Evolutionary conservation across 2,329 filamentous ascomycete genomes (phyloP).

Genomic region (Aspergillus flavus): DNA sequence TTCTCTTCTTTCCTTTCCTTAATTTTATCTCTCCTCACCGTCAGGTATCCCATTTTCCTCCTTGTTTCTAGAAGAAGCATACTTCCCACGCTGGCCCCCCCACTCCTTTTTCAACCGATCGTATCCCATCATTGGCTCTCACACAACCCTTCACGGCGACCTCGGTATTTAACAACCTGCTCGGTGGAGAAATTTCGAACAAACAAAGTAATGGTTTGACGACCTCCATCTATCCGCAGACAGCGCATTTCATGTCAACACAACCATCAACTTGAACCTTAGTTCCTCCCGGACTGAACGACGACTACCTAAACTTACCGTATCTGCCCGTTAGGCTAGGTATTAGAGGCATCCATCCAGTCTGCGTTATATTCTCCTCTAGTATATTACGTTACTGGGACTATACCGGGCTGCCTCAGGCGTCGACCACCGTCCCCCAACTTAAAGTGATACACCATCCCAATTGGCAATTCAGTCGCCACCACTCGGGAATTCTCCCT

Average conservation of each 20-base stretch:
- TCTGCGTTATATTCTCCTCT: constrained; percentile 3
- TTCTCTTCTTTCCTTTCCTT: constrained; percentile 8
- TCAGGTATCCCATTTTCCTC: neutral
- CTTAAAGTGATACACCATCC: constrained; percentile 4
- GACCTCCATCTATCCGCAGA: neutral
- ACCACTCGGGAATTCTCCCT: constrained; percentile 10
- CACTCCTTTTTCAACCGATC: constrained; percentile 3
- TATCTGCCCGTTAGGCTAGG: neutral
- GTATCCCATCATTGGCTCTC: neutral
- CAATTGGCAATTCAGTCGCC: constrained; percentile 13
- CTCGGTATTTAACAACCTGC: neutral
- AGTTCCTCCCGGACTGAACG: neutral
- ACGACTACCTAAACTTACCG: neutral
- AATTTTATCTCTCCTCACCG: neutral
- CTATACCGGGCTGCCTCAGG: neutral
- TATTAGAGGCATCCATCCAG: neutral
- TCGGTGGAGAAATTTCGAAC: neutral
- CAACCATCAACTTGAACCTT: neutral
- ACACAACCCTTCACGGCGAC: neutral
- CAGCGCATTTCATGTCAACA: neutral
- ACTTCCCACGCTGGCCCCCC: neutral
- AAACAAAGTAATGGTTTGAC: neutral
- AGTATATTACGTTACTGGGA: constrained; percentile 9
- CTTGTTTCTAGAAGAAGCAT: neutral
- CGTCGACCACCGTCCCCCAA: neutral